phyloP scores from a whole-genome alignment of 495 filamentous ascomycete genomes.

The Glarea lozoyensis region DNA sequence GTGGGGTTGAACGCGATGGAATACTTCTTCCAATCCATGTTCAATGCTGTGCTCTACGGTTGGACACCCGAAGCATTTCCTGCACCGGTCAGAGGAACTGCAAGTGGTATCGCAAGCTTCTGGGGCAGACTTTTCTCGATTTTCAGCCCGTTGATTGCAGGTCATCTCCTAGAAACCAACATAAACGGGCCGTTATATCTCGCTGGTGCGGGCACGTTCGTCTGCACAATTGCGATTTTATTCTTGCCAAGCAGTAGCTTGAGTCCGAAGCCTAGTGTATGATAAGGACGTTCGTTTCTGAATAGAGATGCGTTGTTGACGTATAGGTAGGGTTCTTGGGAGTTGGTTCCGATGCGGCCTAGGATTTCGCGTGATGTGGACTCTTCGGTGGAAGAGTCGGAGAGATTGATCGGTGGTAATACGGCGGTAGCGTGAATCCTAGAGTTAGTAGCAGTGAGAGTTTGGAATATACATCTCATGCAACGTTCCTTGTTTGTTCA shows the following conservation, averaged over 20 bases:
- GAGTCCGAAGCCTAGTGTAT: background rate
- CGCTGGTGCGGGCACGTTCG: conserved; percentile 33
- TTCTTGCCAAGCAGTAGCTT: conserved; percentile 25
- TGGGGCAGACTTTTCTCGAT: conserved; percentile 38
- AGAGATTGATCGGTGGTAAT: too few relatives aligned
- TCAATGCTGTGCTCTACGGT: conserved; percentile 47
- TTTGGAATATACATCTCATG: too few relatives aligned
- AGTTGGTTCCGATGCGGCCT: too few relatives aligned
- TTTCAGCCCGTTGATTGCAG: conserved; percentile 33
- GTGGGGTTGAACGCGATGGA: conserved; percentile 37
- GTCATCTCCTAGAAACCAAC: conserved; percentile 22
- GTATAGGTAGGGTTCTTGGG: too few relatives aligned
- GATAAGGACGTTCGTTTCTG: too few relatives aligned
- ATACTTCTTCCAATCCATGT: conserved; percentile 42
- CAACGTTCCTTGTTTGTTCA: too few relatives aligned
- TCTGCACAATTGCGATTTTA: conserved; percentile 30
- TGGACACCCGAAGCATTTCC: conserved; percentile 35
- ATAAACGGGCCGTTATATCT: conserved; percentile 32
- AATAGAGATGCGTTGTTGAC: too few relatives aligned
- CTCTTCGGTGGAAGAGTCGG: too few relatives aligned
- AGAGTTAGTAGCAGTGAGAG: too few relatives aligned
- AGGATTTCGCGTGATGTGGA: too few relatives aligned
- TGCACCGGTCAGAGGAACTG: conserved; percentile 43
- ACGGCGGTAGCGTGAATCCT: too few relatives aligned
- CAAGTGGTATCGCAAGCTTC: conserved; percentile 40